Percentiles rank a stretch among this genome's conserved stretches.
Evolutionary conservation across 2,329 filamentous ascomycete genomes (phyloP).

Genomic region (Aurifilum marmelostoma): DNA sequence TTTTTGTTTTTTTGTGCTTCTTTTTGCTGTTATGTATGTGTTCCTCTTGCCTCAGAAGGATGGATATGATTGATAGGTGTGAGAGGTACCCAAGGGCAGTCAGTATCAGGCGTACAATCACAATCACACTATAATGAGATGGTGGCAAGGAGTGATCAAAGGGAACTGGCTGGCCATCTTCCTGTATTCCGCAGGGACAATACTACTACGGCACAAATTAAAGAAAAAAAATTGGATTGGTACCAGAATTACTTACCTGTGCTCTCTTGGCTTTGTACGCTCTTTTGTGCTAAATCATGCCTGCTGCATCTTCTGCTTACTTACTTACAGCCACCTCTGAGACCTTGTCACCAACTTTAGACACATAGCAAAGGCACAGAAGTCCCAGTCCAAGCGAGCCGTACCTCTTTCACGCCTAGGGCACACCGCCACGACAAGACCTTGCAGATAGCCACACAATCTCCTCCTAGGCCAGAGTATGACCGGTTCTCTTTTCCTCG

Average conservation of each 20-base stretch:
- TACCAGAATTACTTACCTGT: not conserved
- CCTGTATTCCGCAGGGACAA: not conserved
- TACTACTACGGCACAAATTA: not conserved
- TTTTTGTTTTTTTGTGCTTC: not conserved
- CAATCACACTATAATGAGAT: not conserved
- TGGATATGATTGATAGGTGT: not conserved
- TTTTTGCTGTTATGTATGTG: not conserved
- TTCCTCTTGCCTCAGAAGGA: not conserved
- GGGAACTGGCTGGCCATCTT: not conserved
- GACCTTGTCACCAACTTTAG: not conserved
- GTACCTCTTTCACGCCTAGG: not conserved
- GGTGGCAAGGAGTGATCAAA: not conserved
- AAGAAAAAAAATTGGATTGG: not conserved
- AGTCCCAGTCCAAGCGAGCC: too few species aligned
- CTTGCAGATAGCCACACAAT: too few species aligned
- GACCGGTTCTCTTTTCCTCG: not conserved
- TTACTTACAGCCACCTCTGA: not conserved
- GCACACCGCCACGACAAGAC: too few species aligned
- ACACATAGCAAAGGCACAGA: too few species aligned
- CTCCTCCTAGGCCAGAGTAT: not conserved
- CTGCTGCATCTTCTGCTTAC: not conserved
- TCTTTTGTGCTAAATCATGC: not conserved
- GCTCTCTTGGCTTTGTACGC: not conserved
- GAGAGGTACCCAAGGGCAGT: too few species aligned
- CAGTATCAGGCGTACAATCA: not conserved